Evolutionary conservation across 225 moss, liverwort and hornwort genomes (phyloP), one percentile per base, ranked within the genome.

Genomic region (Takakia lepidozioides): DNA sequence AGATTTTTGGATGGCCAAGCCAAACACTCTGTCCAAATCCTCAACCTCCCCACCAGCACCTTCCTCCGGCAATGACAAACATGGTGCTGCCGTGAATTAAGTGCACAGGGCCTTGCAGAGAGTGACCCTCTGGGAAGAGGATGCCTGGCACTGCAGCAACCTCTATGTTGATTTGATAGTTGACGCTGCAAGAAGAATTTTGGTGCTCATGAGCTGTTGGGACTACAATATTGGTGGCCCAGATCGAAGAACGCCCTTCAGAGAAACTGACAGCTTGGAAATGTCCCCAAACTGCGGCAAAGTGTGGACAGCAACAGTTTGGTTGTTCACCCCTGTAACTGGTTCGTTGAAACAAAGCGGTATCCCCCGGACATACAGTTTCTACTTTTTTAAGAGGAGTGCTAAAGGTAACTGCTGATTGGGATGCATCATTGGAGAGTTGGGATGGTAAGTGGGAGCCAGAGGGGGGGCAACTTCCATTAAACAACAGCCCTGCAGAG

Each of bases 401-500:
- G 27, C 20, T 41, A 25, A 49, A 73, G 11, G 19, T 51, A 10
- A 68, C 14, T 21, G 16, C 5, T 27, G 46, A 6, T 35, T 26
- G 30, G 3, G n/a, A 25, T 45, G 49, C n/a, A 16, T 54, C 32
- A 6, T 32, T 11, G 11, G 32, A 32, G 32, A 7, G 11, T 32
- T 32, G 8, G 7, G 16, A 18, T 2, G 30, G 29, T 32, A 87
- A 51, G 25, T 64, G 45, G 21, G 70, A 70, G 44, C 70, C 76
- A 25, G 64, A 4, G 40, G 59, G 63, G 37, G 92, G 87, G 84
- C 87, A 87, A 25, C 60, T 68, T 36, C 83, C 85, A 50, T 63
- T 64, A 28, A 88, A 51, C 23, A 59, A 40, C 17, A 69, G 56
- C 45, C 61, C 63, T 20, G 56, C 64, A 57, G 75, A 62, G 19